Evolutionary conservation across 1,139 yeast genomes (phyloP).

Genomic region (Citeromyces hawaiiensis): DNA sequence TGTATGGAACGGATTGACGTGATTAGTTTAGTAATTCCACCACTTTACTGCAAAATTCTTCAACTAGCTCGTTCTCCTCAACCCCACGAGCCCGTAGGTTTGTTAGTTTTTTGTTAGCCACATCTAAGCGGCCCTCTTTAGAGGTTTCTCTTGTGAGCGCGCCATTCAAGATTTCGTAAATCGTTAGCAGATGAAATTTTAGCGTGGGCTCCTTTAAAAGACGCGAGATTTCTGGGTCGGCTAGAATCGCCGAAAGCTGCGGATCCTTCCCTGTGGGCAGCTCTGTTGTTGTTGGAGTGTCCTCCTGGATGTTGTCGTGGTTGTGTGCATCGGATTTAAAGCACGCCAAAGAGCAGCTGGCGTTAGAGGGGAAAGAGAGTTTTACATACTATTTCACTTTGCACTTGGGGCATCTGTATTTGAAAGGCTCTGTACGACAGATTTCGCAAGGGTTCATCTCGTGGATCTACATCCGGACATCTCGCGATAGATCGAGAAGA

Average conservation of each 20-base stretch:
- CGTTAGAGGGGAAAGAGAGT: not conserved
- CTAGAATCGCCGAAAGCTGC: constrained; percentile 12
- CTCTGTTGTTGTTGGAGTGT: not conserved
- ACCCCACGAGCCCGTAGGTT: constrained; percentile 49
- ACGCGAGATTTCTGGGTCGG: constrained; percentile 25
- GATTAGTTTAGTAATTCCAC: constrained; percentile 5
- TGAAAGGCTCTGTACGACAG: constrained; percentile 26
- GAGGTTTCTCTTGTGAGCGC: constrained; percentile 29
- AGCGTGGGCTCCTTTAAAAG: constrained; percentile 35
- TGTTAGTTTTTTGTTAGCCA: constrained; percentile 46
- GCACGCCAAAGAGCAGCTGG: constrained; percentile 40
- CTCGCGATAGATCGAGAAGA: not conserved
- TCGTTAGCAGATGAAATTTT: constrained; percentile 35
- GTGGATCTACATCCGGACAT: constrained; percentile 2
- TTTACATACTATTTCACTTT: constrained; percentile 19
- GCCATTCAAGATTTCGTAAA: constrained; percentile 32
- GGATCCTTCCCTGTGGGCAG: constrained; percentile 3
- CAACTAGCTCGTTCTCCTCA: constrained; percentile 52
- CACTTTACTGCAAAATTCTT: constrained; percentile 33
- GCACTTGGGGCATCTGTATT: constrained; percentile 57
- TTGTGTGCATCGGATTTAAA: constrained; percentile 36
- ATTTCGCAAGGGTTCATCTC: constrained; percentile 24
- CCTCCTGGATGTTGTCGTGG: constrained; percentile 11
- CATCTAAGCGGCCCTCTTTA: constrained; percentile 36
- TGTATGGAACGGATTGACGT: not conserved